Evolutionary conservation across 139 green algal species (phyloP), one percentile per base, ranked within the genome.

Genomic region (Volvox africanus): DNA sequence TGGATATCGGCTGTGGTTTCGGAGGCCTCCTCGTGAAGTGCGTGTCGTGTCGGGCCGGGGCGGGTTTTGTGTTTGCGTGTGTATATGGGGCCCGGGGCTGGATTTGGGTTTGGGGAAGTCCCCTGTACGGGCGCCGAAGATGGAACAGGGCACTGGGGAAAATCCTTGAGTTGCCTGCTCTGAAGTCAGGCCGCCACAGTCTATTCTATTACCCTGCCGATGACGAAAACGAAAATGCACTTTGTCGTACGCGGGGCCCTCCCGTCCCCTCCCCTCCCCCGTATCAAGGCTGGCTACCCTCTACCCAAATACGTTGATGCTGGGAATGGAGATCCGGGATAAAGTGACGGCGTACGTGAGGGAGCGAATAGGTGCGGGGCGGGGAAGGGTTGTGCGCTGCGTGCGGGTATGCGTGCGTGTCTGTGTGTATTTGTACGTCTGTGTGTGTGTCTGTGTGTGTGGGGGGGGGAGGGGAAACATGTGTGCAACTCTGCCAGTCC

Each of bases 1-100:
- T 96, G 20, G 98, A 99, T 90, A 95, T 99, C 1, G 98, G 98
- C 37, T 99, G 98, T 90, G 98, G 98, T 69, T 99, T 99, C 96
- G 98, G 98, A 6, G 98, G 98, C 9, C 96, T 99, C 61, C 94
- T 98, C 1, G 91, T 99, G n/a, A 95, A 89, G 95, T 97, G 77
- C 50, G 24, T 84, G 24, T 24, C 65, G 65, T 28, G 24, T 24
- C 65, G 44, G 5, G 44, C 9, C 44, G 44, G 44, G 44, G 9
- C 44, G 44, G 44, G 44, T 55, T 55, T 55, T n/a, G n/a, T 69
- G 62, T 17, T 17, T 73, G 5, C 65, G 2, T 28, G 65, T 24
- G 21, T 73, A 12, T 24, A 73, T 12, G 65, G 65, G 65, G 6
- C 2, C 65, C 65, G 6, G 24, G 65, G 65, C 5, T 24, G 11